These are phyloP conservation scores for Cryptosporidium baileyi DNA, from an alignment of 169 alveolate species.

Conservation along the genomic window DNA sequence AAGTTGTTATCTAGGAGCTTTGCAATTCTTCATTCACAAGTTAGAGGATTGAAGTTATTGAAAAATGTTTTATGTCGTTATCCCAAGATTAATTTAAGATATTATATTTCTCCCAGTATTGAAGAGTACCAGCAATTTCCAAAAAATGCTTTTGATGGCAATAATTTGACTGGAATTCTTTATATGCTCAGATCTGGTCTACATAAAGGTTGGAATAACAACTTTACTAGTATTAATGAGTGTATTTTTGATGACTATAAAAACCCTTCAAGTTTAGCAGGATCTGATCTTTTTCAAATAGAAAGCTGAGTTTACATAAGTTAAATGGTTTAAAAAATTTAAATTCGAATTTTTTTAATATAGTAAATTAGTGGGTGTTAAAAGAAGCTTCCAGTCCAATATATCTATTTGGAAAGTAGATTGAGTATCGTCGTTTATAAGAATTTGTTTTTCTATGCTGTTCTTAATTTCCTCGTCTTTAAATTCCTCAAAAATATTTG, in stretches of 20 bases:
- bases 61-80: slow-evolving; percentile 23
- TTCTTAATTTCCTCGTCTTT: background rate
- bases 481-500: background rate
- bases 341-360: too few species aligned
- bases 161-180: slow-evolving; percentile 55
- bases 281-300: slow-evolving; percentile 11
- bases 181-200: slow-evolving; percentile 51
- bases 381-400: slow-evolving; percentile 18
- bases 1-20: slow-evolving; percentile 41
- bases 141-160: slow-evolving; percentile 63
- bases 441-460: background rate
- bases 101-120: slow-evolving; percentile 34
- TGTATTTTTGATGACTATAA: background rate
- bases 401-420: slow-evolving; percentile 12
- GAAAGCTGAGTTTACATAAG: too few species aligned
- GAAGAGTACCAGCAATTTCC: slow-evolving; percentile 56
- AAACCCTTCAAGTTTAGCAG: background rate
- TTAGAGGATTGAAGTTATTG: slow-evolving; percentile 36
- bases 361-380: background rate
- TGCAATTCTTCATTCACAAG: slow-evolving; percentile 56
- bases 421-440: background rate
- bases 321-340: too few species aligned
- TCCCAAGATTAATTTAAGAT: slow-evolving; percentile 46
- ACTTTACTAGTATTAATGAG: slow-evolving; percentile 31
- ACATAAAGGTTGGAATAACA: slow-evolving; percentile 49